Conservation (phyloP, 2,329 filamentous ascomycete genomes). For the Fusarium drepaniforme region DNA sequence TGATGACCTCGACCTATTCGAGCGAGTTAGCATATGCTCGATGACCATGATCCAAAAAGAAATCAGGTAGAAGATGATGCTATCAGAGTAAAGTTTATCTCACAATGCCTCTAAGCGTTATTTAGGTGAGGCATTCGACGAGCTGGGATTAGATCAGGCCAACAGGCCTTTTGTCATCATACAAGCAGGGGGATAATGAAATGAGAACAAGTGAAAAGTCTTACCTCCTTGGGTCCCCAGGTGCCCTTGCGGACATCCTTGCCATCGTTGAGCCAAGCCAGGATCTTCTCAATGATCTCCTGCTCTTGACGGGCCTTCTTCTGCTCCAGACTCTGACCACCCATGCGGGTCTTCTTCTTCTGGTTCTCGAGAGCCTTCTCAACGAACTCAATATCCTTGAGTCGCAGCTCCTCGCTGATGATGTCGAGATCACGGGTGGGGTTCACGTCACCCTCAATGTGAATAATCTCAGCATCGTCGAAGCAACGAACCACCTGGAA, state of each 20-base stretch:
- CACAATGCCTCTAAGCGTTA: constrained; percentile 83
- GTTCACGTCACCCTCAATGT: constrained; percentile 99
- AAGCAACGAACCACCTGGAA: constrained; percentile 98
- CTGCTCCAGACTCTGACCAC: constrained; percentile 95
- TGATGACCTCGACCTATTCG: constrained; percentile 91
- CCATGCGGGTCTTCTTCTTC: constrained; percentile 93
- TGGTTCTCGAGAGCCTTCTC: constrained; percentile 94
- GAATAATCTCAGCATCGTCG: constrained; percentile 99
- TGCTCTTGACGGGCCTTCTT: constrained; percentile 98
- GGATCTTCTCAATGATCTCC: constrained; percentile 90
- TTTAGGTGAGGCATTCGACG: constrained; percentile 88
- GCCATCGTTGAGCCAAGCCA: constrained; percentile 85
- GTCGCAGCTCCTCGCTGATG: constrained; percentile 94
- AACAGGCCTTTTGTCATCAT: constrained; percentile 99
- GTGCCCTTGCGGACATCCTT: constrained; percentile 93
- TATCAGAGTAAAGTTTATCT: constrained; percentile 86
- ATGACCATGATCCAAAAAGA: constrained; percentile 12
- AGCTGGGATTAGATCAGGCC: constrained; percentile 99
- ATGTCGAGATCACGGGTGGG: constrained; percentile 94
- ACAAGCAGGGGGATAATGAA: constrained; percentile 50
- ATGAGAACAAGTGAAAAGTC: constrained; percentile 48
- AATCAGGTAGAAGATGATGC: constrained; percentile 22
- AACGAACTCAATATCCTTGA: constrained; percentile 99
- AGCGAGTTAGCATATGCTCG: constrained; percentile 40
- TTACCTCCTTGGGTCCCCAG: constrained; percentile 96